These are phyloP conservation scores for Saccharum officinarum DNA, from an alignment of 176 grass and related monocot genomes.

Conservation along the genomic window DNA sequence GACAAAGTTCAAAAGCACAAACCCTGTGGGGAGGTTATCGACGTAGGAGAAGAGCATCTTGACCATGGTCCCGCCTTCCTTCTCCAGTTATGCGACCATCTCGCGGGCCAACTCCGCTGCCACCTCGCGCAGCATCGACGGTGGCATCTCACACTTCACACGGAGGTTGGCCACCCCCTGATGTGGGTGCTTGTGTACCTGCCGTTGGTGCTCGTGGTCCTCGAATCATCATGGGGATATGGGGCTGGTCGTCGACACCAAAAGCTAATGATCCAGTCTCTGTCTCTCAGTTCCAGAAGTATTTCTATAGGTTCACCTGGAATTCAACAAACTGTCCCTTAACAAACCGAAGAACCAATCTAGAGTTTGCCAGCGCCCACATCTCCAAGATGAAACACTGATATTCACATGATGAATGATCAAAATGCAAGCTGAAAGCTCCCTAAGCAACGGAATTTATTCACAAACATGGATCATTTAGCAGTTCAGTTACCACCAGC, in stretches of 20 bases:
- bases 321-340: constrained; percentile 95
- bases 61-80: constrained; percentile 55
- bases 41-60: constrained; percentile 87
- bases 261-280: too few species aligned
- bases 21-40: constrained; percentile 46
- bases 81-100: constrained; percentile 66
- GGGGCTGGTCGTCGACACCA: too few species aligned
- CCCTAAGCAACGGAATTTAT: too few species aligned
- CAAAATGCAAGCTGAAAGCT: too few species aligned
- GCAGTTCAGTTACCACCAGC: too few species aligned
- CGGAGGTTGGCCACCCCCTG: constrained; percentile 35
- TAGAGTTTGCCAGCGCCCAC: too few species aligned
- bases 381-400: constrained; percentile 39
- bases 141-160: constrained; percentile 43
- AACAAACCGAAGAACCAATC: constrained; percentile 84
- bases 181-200: too few species aligned
- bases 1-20: too few species aligned
- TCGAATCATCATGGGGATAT: too few species aligned
- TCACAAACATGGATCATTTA: too few species aligned
- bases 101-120: constrained; percentile 60
- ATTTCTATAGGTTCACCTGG: constrained; percentile 46
- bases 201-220: too few species aligned
- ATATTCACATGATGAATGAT: too few species aligned
- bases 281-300: neutral
- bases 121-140: constrained; percentile 47